Base-by-base conservation (phyloP, 768 basidiomycete genomes). In the Termitomyces sp. region DNA sequence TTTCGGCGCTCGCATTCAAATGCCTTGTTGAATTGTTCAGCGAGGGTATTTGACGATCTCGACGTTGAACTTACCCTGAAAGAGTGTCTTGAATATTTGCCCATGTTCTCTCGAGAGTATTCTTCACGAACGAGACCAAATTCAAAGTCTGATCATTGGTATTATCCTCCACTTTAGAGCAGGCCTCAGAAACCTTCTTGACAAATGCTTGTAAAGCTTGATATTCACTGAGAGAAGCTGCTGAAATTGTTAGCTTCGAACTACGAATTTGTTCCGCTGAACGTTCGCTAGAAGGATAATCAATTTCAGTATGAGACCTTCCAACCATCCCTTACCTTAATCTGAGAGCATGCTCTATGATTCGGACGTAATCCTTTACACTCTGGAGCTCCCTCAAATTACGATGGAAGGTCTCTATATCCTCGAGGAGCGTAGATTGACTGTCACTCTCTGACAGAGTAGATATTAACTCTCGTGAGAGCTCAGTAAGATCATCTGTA, bases 351-450 rank as follows among this genome's bases (percentile, higher is more conserved):
- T 81, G 84, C 64, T 92, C 84, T 49, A 95, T 77, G 15, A 94
- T 78, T 54, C 85, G 84, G 11, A 91, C 86, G 73, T 96, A 97
- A 28, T 81, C 79, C 67, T 85, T 85, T 22, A 94, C 85, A 61
- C 83, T 84, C 67, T 91, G 81, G 42, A 97, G 79, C 68, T 94
- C 89, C 70, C 86, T 88, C 67, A 96, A 68, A 68, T 84, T 86
- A 50, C 86, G 79, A 68, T 96, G 92, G 64, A 96, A 74, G 0
- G 80, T 83, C 69, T 96, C 92, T 61, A 98, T 79, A 49, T 92
- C 89, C 71, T 94, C 90, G 11, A 96, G 78, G 5, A 98, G 75
- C 0, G 89, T 92, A 4, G 87, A 78, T 46, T 74, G 66, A n/a
- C 71, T 74, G 11, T 81, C 78, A 48, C 76, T 79, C 15, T 79